Conservation (phyloP, 345 rosid species). For the Arabis hirsuta region DNA sequence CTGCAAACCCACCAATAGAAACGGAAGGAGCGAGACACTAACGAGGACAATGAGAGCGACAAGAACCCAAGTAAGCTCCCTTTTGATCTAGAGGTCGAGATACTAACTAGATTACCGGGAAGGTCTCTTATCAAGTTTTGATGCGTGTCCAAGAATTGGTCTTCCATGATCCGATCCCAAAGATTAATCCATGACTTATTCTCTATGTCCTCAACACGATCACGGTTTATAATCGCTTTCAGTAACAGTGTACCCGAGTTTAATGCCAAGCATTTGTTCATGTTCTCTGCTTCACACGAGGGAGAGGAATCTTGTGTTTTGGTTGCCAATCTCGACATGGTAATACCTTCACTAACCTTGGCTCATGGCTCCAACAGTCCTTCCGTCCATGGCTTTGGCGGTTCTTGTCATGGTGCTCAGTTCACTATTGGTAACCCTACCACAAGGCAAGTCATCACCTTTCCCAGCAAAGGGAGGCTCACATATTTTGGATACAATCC, state of each 20-base stretch:
- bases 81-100: no score
- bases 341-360: background rate
- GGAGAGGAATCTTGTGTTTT: background rate
- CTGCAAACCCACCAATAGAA: no score
- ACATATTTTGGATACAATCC: background rate
- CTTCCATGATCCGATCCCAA: background rate
- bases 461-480: background rate
- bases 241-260: background rate
- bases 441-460: background rate
- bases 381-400: background rate
- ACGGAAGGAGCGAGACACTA: no score
- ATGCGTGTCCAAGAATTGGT: no score
- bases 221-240: background rate
- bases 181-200: background rate
- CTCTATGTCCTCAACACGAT: background rate
- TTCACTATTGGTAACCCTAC: background rate
- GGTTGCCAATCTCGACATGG: background rate
- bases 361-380: background rate
- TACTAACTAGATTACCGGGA: no score
- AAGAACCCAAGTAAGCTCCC: no score
- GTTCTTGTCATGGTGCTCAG: background rate
- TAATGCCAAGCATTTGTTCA: background rate
- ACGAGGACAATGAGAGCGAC: no score
- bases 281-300: background rate
- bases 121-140: background rate